Evolutionary conservation across 1,139 yeast species (phyloP), one percentile per base, ranked within the genome.

Genomic region (Suhomyces maxii): DNA sequence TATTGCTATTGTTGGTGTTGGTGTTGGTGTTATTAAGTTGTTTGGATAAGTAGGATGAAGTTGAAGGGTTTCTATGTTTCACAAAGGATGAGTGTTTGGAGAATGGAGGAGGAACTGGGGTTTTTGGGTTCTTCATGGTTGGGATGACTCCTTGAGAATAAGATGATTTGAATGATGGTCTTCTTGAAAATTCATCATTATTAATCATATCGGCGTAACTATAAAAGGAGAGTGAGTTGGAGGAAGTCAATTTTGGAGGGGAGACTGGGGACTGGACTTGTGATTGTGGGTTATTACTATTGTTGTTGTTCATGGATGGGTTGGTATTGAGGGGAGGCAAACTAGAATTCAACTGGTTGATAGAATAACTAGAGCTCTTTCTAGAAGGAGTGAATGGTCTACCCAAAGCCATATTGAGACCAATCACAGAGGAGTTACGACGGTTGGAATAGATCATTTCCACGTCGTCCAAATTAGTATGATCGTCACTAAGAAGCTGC

Each of bases 151-250:
- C 68, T 41, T 66, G 71, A 26, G 69, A 61, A 52, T 63, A 64
- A 14, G 69, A 60, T 37, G 62, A 66, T 42, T 64, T 67, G 55
- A 68, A 67, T 14, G 84, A 74, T 23, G 89, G 89, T 62, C 88
- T 76, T 60, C 84, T 76, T 36, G 78, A 68, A 50, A 68, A 69
- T 61, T 74, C 87, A 60, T 85, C 90, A 58, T 77, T 82, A 54
- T 73, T 78, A 51, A 87, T 77, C 76, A 88, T 78, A 56, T 88
- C 96, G 5, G 93, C 95, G 62, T 85, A 88, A 5, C 91, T 84
- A 60, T 82, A 86, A 63, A 87, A 87, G 40, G 83, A 80, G 36
- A 86, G 70, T n/a, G 84, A 83, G 48, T 74, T 66, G 11, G 75
- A 65, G 41, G 65, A 56, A 35, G 61, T 56, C 54, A 66, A 72